phyloP scores from a whole-genome alignment of 2,329 filamentous ascomycete species.

The Hypoxylon sp. region DNA sequence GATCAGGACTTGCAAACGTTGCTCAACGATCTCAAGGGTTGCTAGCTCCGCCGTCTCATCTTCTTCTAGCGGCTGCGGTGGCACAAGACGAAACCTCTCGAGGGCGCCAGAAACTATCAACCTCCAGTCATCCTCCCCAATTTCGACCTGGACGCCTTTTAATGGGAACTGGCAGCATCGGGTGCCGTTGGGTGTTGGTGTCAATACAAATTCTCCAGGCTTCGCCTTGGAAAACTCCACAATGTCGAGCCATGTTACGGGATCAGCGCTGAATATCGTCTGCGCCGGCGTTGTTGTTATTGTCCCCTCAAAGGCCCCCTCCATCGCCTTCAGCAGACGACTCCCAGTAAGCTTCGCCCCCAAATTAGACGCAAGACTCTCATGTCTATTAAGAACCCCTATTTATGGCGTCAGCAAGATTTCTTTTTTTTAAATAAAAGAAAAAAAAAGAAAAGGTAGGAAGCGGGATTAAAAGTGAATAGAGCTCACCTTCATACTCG shows the following conservation, averaged over 20 bases:
- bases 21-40: constrained; percentile 85
- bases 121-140: constrained; percentile 88
- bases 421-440: too few relatives aligned
- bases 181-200: constrained; percentile 74
- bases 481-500: constrained; percentile 75
- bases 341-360: constrained; percentile 86
- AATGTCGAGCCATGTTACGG: constrained; percentile 84
- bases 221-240: constrained; percentile 86
- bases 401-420: constrained; percentile 35
- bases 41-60: constrained; percentile 88
- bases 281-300: constrained; percentile 68
- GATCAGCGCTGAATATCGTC: constrained; percentile 65
- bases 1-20: constrained; percentile 79
- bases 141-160: constrained; percentile 84
- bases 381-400: constrained; percentile 84
- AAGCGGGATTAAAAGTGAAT: constrained; percentile 11
- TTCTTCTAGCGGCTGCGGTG: constrained; percentile 83
- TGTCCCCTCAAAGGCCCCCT: constrained; percentile 85
- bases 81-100: constrained; percentile 77
- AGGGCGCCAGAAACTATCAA: constrained; percentile 85
- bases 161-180: constrained; percentile 84
- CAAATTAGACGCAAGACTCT: constrained; percentile 86
- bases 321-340: constrained; percentile 86
- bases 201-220: constrained; percentile 80
- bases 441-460: too few relatives aligned